Percentiles rank a stretch among this genome's conserved stretches.
Conservation (phyloP, 352 stramenopile species). For the Blastocystis hominis region DNA sequence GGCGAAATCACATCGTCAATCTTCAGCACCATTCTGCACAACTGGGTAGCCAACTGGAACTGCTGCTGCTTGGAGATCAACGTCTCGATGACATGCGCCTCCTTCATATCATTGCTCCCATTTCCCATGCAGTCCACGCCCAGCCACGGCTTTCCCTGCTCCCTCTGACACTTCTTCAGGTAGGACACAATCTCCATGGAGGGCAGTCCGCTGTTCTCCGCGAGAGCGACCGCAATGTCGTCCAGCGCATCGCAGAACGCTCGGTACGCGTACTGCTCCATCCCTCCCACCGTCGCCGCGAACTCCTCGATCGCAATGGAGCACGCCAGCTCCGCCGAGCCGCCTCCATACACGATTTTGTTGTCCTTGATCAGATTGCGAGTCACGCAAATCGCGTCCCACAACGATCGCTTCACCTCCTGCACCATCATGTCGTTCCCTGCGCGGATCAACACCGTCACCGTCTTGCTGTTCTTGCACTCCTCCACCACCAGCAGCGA, state of each 20-base stretch:
- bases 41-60: constrained; percentile 92
- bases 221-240: constrained; percentile 96
- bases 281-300: constrained; percentile 70
- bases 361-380: constrained; percentile 99
- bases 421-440: constrained; percentile 99
- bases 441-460: constrained; percentile 92
- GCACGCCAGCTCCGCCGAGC: constrained; percentile 89
- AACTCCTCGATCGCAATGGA: constrained; percentile 79
- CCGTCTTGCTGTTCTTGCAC: constrained; percentile 88
- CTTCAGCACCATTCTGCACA: constrained; percentile 99
- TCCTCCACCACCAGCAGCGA: constrained; percentile 96
- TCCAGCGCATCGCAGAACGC: constrained; percentile 95
- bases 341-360: constrained; percentile 95
- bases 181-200: constrained; percentile 93
- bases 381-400: constrained; percentile 98
- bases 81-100: constrained; percentile 96
- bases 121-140: constrained; percentile 88
- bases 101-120: constrained; percentile 88
- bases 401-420: constrained; percentile 94
- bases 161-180: constrained; percentile 83
- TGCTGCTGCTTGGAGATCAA: constrained; percentile 99
- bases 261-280: constrained; percentile 93
- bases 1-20: constrained; percentile 93
- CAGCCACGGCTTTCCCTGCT: constrained; percentile 84
- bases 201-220: constrained; percentile 92